Evolutionary conservation across 2,329 filamentous ascomycete species (phyloP), one percentile per base, ranked within the genome.

Genomic region (Metarhizium anisopliae): DNA sequence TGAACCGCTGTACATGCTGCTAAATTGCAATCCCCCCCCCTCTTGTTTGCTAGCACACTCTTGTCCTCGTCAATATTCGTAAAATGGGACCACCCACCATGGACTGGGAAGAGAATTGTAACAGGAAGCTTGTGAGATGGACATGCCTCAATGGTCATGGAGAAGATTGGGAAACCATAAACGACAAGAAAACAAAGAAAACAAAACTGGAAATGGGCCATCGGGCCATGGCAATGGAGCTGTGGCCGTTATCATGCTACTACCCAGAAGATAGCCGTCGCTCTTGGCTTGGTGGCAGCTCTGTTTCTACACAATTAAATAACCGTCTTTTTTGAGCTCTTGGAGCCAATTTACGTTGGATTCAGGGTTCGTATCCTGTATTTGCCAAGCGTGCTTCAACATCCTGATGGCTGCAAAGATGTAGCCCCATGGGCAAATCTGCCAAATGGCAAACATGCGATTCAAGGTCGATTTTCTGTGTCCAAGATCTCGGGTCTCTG

Each of bases 381-480:
- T 63, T 50, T 69, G 65, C 76, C 76, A 79, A 2, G 77, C 77
- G 47, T 73, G 72, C 53, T 70, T 71, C 51, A 80, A 66, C 61
- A 75, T 76, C 59, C 79, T 74, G 58, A 77, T 77, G 13, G 75
- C 75, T 2, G 75, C 73, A 30, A 77, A 75, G 10, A 79, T 70
- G 66, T 80, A 79, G 2, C 76, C 75, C 75, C 77, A 80, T 0
- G 76, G 74, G 57, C 74, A 77, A 18, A 71, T 68, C 20, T 70
- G 68, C 67, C 73, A 74, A 62, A 78, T 75, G 38, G 67, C 68
- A 58, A 74, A 63, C 47, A 79, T 63, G 13, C 77, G 74, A 53
- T 75, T 69, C 63, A 80, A 68, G n/a, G 78, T 73, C 80, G 79
- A 82, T 3, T 67, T 70, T 43, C 79, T 71, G 56, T 75, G 75